Evolutionary conservation across 192 early-diverging fungal genomes (phyloP).

Genomic region (Mortierella alpina): DNA sequence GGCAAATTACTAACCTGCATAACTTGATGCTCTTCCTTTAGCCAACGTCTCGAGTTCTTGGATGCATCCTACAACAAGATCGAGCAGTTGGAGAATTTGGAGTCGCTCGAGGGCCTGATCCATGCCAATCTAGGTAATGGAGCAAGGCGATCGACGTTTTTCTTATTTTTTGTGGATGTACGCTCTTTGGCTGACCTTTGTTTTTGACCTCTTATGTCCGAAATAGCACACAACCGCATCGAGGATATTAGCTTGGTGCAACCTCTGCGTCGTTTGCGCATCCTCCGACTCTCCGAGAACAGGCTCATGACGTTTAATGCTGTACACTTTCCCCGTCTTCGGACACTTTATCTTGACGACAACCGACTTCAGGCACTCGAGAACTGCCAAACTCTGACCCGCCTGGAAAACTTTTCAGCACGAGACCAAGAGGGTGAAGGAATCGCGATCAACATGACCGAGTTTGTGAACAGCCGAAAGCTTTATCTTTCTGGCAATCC

Average conservation of each 20-base stretch:
- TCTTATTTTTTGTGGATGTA: neutral
- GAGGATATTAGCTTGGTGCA: slow-evolving; percentile 52
- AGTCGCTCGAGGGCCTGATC: slow-evolving; percentile 47
- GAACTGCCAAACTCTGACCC: slow-evolving; percentile 44
- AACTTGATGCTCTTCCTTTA: slow-evolving; percentile 15
- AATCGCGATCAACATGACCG: slow-evolving; percentile 48
- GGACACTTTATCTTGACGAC: slow-evolving; percentile 58
- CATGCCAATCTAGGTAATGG: slow-evolving; percentile 56
- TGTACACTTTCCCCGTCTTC: slow-evolving; percentile 52
- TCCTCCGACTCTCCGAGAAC: slow-evolving; percentile 56
- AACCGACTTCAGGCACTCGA: slow-evolving; percentile 55
- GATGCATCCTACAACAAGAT: slow-evolving; percentile 60
- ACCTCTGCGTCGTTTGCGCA: slow-evolving; percentile 42
- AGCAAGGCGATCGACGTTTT: neutral
- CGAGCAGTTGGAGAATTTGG: slow-evolving; percentile 49
- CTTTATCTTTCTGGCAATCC: slow-evolving; percentile 51
- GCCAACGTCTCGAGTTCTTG: slow-evolving; percentile 54
- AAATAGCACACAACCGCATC: slow-evolving; percentile 57
- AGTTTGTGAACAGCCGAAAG: slow-evolving; percentile 50
- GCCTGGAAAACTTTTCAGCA: slow-evolving; percentile 55
- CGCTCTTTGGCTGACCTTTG: neutral
- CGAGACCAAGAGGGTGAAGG: slow-evolving; percentile 60
- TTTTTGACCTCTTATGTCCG: neutral
- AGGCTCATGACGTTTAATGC: slow-evolving; percentile 53
- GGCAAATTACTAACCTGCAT: neutral